Conservation (phyloP, 2,329 filamentous ascomycete genomes). For the Colletotrichum abscissum region DNA sequence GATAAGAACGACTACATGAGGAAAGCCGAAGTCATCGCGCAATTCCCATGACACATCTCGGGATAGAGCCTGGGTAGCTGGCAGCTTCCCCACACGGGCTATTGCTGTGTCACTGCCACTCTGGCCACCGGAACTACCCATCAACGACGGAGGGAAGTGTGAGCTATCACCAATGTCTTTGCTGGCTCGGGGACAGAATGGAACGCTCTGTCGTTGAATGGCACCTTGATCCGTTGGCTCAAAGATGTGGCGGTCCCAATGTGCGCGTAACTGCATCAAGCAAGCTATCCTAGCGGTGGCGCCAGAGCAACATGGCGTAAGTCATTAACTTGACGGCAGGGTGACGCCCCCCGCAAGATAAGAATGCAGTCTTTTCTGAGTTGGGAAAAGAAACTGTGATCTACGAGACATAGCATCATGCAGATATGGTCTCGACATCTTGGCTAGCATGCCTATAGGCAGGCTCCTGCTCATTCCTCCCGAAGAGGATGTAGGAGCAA, state of each 20-base stretch:
- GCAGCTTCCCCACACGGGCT: neutral
- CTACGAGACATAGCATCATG: constrained; percentile 2
- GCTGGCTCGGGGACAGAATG: neutral
- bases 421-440: neutral
- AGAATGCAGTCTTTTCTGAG: constrained; percentile 11
- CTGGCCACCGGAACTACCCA: neutral
- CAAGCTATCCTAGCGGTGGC: neutral
- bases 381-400: constrained; percentile 8
- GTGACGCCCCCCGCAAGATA: neutral
- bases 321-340: neutral
- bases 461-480: neutral
- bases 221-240: constrained; percentile 4
- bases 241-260: neutral
- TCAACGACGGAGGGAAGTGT: neutral
- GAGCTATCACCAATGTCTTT: neutral
- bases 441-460: neutral
- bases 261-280: neutral
- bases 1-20: neutral
- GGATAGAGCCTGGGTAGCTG: neutral
- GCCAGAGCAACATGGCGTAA: neutral
- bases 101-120: neutral
- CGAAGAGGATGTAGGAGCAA: neutral
- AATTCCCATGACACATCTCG: neutral
- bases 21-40: neutral
- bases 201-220: neutral